Base-by-base conservation (phyloP, 2,329 filamentous ascomycete genomes). In the Alternaria alternata region DNA sequence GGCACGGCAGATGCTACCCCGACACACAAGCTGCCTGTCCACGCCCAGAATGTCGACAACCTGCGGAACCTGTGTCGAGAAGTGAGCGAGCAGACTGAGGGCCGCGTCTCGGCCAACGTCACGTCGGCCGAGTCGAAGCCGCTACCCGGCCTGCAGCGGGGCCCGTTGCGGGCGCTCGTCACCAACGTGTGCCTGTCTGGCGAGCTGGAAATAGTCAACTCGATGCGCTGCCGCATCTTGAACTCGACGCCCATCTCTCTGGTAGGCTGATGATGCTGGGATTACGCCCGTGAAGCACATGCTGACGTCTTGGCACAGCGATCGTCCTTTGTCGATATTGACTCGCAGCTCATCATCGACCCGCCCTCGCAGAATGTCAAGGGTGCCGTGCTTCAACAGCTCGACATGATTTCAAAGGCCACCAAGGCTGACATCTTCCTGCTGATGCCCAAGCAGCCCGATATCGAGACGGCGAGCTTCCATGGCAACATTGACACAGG, bases 381-480 rank as follows among this genome's bases (percentile, higher is more conserved):
- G 75, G 86, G 89, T 64, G 86, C 88, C 48, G 91, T 97, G 28
- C 87, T 94, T 52, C 89, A 93, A 64, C 92, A 94, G 71, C 86
- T 99, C 69, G 93, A 98, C 79, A 89, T 90, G 64, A 90, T 97
- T 73, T 92, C 95, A 11, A 87, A 85, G 67, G 96, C 91, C 75
- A 97, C 94, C 63, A 95, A 95, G 52, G 94, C 96, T 54, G 95
- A 99, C 79, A 96, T 99, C 69, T 99, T 99, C 80, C 84, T 99
- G 49, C 87, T 99, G 51, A 94, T 93, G 58, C 94, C 95, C 4
- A 97, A 96, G 79, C 86, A 94, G 65, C 89, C 91, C 28, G 87
- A 89, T 74, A 91, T 92, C 12, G 89, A 96, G 68, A 89, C 90
- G 64, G 91, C 91, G 46, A 93, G 91, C 66, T 88, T 89, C 75